Evolutionary conservation across 768 basidiomycete genomes (phyloP).

Genomic region (Gloeophyllum trabeum): DNA sequence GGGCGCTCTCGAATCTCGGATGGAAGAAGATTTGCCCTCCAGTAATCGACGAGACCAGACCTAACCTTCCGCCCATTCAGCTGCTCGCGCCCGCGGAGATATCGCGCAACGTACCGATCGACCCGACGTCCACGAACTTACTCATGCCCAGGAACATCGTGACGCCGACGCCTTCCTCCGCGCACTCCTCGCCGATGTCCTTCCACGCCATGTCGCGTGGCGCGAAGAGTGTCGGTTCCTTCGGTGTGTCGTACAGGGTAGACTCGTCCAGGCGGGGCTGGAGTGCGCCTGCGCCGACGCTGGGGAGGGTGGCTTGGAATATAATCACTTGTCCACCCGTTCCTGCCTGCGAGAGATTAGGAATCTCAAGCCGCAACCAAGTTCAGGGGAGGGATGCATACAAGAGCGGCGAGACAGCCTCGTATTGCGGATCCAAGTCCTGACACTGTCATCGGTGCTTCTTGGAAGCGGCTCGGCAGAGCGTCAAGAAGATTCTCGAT

Average conservation of each 20-base stretch:
- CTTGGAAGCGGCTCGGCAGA: slow-evolving; percentile 51
- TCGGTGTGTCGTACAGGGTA: slow-evolving; percentile 69
- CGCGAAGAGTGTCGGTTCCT: slow-evolving; percentile 71
- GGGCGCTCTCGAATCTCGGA: slow-evolving; percentile 68
- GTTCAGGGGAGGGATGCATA: slow-evolving; percentile 23
- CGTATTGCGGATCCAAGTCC: slow-evolving; percentile 74
- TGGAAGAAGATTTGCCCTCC: slow-evolving; percentile 92
- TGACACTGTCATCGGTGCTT: slow-evolving; percentile 36
- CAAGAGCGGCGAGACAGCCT: slow-evolving; percentile 62
- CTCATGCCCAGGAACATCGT: slow-evolving; percentile 79
- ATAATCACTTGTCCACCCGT: slow-evolving; percentile 68
- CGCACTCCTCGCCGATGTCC: slow-evolving; percentile 78
- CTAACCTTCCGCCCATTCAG: too few relatives aligned
- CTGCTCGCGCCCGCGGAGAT: too few relatives aligned
- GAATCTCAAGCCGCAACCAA: not conserved
- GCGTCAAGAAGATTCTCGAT: slow-evolving; percentile 58
- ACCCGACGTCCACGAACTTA: slow-evolving; percentile 77
- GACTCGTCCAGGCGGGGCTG: slow-evolving; percentile 45
- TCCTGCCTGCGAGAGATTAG: slow-evolving; percentile 32
- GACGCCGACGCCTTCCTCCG: slow-evolving; percentile 82
- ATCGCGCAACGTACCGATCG: slow-evolving; percentile 60
- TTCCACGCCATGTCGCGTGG: slow-evolving; percentile 77
- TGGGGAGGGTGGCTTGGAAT: slow-evolving; percentile 64
- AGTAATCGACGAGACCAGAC: slow-evolving; percentile 55
- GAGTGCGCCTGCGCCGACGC: slow-evolving; percentile 63